Base-by-base conservation (phyloP, 495 filamentous ascomycete species). In the Copromyces sp. region DNA sequence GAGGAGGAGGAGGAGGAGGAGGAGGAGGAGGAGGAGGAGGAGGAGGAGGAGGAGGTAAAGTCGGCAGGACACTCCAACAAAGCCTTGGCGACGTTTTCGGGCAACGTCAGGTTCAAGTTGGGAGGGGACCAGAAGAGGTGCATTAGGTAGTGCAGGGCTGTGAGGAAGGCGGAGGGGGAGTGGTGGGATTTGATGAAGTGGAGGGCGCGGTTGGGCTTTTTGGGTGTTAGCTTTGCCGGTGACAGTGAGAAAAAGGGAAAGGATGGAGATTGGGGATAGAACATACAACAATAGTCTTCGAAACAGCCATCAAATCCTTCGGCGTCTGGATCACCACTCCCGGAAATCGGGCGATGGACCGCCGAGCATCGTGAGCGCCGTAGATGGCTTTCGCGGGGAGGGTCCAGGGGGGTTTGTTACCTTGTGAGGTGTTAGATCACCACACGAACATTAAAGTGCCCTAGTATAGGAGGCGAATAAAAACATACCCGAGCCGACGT, bases 321-420 rank as follows among this genome's bases (percentile, higher is more conserved):
- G 83, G 84, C n/a, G 76, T 40, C n/a, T 77, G 74, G 70, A 87
- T 72, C 42, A 81, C 73, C 44, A 84, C 82, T 2, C 80, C 77
- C 3, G 82, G 76, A 9, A 86, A 78, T 3, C 86, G 86, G 53
- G 87, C 87, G 78, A 88, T 87, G 40, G 90, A 84, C n/a, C 90
- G 87, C 7, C 75, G 74, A 4, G 76, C 76, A 78, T 93, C 92
- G 76, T 83, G 87, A 41, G 74, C 68, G 40, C 81, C 80, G 77
- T 93, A 89, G 11, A 71, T 75, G 17, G 86, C 89, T 83, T 94
- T 93, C 61, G 88, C 88, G 6, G 89, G 88, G 38, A 91, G 80
- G 2, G 83, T 86, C 90, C 90, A 92, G 6, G 92, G 92, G 0
- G 92, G 92, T 73, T 88, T 89, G 81, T 94, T 94, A 45, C 90